Conservation (phyloP, 2,329 filamentous ascomycete genomes). For the Keithomyces neogunnii region DNA sequence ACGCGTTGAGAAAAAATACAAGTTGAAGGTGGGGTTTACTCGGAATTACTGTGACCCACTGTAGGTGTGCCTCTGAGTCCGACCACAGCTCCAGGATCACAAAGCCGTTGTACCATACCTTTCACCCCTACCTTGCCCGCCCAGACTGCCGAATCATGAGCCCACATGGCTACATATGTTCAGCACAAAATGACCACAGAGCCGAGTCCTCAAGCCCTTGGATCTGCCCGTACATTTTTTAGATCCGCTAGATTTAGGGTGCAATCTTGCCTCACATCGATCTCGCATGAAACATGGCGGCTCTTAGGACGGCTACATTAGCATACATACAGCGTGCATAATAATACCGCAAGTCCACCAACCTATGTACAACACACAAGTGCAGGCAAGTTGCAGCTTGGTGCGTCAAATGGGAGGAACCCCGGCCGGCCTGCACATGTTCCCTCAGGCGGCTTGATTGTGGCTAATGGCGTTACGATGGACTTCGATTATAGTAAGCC, state of each 20-base stretch:
- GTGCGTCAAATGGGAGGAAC: background rate
- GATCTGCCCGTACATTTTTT: background rate
- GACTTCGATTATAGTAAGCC: too few relatives aligned
- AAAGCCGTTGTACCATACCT: too few relatives aligned
- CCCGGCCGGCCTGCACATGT: background rate
- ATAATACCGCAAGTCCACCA: background rate
- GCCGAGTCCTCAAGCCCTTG: background rate
- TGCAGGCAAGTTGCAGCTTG: background rate
- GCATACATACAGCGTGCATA: background rate
- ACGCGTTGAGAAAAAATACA: too few relatives aligned
- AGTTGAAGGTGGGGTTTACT: too few relatives aligned
- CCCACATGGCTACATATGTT: too few relatives aligned
- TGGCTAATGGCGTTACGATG: background rate
- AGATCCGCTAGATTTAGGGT: background rate
- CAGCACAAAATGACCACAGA: background rate
- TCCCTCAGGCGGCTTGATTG: background rate
- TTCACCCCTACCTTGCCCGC: too few relatives aligned
- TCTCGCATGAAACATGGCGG: background rate
- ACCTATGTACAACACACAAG: background rate
- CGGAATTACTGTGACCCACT: too few relatives aligned
- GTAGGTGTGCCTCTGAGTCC: too few relatives aligned
- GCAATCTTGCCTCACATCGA: background rate
- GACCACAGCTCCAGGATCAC: too few relatives aligned
- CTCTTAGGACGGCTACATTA: background rate
- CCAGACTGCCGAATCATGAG: too few relatives aligned